Evolutionary conservation across 768 basidiomycete species (phyloP), one percentile per base, ranked within the genome.

Genomic region (Russula foetens): DNA sequence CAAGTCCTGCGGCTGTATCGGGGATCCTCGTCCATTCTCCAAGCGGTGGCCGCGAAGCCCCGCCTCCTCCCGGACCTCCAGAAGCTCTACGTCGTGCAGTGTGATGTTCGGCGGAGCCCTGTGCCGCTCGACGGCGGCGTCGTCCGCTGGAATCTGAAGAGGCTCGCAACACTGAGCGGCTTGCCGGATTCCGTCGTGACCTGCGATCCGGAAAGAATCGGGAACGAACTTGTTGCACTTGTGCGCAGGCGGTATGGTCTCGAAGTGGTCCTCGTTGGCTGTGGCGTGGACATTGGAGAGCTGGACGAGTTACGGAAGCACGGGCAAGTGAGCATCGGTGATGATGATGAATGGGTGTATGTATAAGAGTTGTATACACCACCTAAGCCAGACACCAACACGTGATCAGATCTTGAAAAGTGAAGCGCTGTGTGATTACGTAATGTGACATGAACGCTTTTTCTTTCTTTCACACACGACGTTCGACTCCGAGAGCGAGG

Each of bases 341-440:
- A 56, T 21, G 60, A 61, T 9, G 60, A 56, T n/a, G 60, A 61
- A 46, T 56, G 60, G 60, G 60, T 61, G 23, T 61, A 56, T 45
- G 19, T 61, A 2, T 60, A 45, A 49, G 9, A 12, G n/a, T n/a
- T n/a, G n/a, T n/a, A n/a, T n/a, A n/a, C n/a, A n/a, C n/a, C n/a
- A n/a, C n/a, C n/a, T n/a, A n/a, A n/a, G n/a, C n/a, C n/a, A n/a
- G n/a, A n/a, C n/a, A 17, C 7, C 39, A 17, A 19, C 39, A 41
- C 39, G 39, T 41, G 39, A 41, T 41, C 8, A 17, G 17, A 41
- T 35, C 9, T 12, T 35, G 2, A 12, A 35, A 35, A 35, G 35
- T n/a, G 35, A 11, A 35, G 35, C 6, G 4, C 9, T 11, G 6
- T 11, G n/a, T 35, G 23, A 26, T 41, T n/a, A 51, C 50, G 35